Evolutionary conservation across 345 rosid genomes (phyloP).

Genomic region (Microthlaspi erraticum): DNA sequence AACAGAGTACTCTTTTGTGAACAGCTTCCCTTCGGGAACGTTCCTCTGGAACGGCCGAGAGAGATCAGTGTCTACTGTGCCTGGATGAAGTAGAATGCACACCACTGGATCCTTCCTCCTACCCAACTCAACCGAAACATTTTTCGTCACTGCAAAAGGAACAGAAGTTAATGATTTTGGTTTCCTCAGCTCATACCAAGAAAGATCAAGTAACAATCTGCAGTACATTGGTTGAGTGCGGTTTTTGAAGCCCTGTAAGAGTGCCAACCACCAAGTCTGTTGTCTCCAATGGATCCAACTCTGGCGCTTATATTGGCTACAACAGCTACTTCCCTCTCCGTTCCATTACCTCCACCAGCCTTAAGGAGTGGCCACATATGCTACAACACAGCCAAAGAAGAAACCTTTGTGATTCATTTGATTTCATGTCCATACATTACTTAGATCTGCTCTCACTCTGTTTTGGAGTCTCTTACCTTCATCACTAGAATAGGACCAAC

Average conservation of each 20-base stretch:
- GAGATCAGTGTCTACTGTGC: constrained; percentile 93
- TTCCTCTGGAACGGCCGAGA: constrained; percentile 84
- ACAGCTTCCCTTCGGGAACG: constrained; percentile 82
- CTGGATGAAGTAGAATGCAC: constrained; percentile 92
- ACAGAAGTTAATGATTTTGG: not conserved
- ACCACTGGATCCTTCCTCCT: constrained; percentile 73
- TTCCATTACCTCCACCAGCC: constrained; percentile 76
- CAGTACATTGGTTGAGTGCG: constrained; percentile 81
- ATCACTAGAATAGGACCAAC: constrained; percentile 81
- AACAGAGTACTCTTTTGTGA: constrained; percentile 81
- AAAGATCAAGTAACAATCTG: constrained; percentile 13
- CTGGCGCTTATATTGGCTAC: constrained; percentile 92
- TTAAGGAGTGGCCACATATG: constrained; percentile 96
- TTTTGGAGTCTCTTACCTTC: constrained; percentile 56
- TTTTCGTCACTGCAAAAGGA: constrained; percentile 67
- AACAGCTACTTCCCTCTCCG: constrained; percentile 75
- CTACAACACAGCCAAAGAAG: constrained; percentile 53
- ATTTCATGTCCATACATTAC: not conserved
- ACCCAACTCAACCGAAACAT: constrained; percentile 72
- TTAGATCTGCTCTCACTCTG: not conserved
- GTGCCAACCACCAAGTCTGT: constrained; percentile 89
- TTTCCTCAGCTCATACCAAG: not conserved
- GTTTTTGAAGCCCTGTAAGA: constrained; percentile 89
- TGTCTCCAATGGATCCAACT: constrained; percentile 88
- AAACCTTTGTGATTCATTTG: not conserved